Evolutionary conservation across 768 basidiomycete genomes (phyloP).

Genomic region (Amyloporia xantha): DNA sequence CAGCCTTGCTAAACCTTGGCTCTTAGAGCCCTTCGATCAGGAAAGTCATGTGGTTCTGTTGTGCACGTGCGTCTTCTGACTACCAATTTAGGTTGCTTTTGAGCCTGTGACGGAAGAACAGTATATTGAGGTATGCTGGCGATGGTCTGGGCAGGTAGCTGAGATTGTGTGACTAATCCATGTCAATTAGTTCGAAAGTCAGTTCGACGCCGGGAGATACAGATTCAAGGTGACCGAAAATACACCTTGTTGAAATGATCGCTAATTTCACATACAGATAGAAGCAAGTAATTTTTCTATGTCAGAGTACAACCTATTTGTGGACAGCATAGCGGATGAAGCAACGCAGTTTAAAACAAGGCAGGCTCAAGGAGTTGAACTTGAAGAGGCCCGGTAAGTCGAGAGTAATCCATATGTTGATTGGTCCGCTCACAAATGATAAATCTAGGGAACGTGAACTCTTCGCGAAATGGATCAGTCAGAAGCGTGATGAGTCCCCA

Average conservation of each 20-base stretch:
- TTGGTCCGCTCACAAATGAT: not conserved
- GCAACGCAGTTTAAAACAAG: conserved; percentile 33
- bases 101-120: conserved; percentile 38
- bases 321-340: conserved; percentile 35
- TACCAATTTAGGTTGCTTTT: conserved; percentile 47
- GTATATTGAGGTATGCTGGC: conserved; percentile 45
- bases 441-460: conserved; percentile 7
- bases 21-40: conserved; percentile 58
- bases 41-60: too few species aligned
- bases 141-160: too few species aligned
- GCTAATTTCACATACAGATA: conserved; percentile 27
- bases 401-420: not conserved
- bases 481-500: conserved; percentile 4
- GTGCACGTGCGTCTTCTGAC: not conserved
- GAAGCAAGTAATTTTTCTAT: conserved; percentile 49
- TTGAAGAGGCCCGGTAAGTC: conserved; percentile 36
- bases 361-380: conserved; percentile 30
- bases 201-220: conserved; percentile 49
- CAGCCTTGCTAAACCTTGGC: conserved; percentile 44
- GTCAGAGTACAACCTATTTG: conserved; percentile 38
- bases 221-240: conserved; percentile 43
- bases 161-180: too few species aligned
- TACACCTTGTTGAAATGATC: not conserved
- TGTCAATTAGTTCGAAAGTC: conserved; percentile 43
- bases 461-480: conserved; percentile 9